Evolutionary conservation across 805 yeast species (phyloP), one percentile per base, ranked within the genome.

Genomic region (Lachancea waltii): DNA sequence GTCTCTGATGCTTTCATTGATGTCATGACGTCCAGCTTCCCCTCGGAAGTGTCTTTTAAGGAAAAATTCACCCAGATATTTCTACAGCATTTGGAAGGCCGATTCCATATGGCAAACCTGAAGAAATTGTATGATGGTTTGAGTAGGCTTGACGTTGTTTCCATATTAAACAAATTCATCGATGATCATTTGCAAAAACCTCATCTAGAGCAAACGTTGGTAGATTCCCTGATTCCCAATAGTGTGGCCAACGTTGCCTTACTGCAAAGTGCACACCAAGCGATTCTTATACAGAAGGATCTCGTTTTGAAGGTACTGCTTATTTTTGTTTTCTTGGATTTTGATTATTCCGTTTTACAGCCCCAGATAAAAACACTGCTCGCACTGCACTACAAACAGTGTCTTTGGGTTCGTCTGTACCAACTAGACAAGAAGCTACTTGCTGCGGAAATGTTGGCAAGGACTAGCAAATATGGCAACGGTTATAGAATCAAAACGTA

Each of bases 101-200:
- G 62, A 35, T 59, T 77, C 36, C 68, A 69, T 42, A 57, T 64
- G 24, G 44, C 56, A 1, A 61, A 64, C 24, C 54, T 70, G 24
- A 47, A 60, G 22, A 61, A 51, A 7, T 49, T 75, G n/a, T 62
- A 72, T 24, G 53, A 58, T 9, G 65, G 66, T 28, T 50, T 73
- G 41, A 62, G 64, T 31, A 49, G 63, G 4, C 55, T 70, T 16
- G 64, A 65, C 22, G 57, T 69, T 3, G 49, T 68, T 25, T 39
- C 60, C 2, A 42, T 63, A 3, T 56, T 75, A 23, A 62, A 69
- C 23, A 58, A 61, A 26, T 44, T 73, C 7, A 46, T 69, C 7
- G 57, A 50, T 30, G 2, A 19, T 35, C 35, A 30, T 19, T 38
- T 33, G 14, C 24, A 29, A 15, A 33, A 33, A 9, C 17, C 42